Evolutionary conservation across 345 rosid species (phyloP).

Genomic region (Nephelium lappaceum): DNA sequence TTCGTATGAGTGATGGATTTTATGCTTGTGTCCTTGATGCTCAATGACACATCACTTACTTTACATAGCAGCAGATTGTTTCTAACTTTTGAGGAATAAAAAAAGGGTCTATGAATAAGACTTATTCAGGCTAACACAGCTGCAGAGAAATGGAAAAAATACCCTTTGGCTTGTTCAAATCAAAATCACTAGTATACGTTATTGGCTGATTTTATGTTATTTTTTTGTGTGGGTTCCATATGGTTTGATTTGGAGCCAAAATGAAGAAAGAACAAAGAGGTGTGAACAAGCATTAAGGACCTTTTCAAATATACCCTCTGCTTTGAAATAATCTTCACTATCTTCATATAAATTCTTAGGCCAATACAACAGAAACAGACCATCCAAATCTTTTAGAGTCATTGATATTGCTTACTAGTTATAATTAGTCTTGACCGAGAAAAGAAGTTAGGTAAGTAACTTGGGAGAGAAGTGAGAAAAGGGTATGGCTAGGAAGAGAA

Average conservation of each 20-base stretch:
- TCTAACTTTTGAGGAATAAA: not conserved
- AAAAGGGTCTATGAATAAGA: not conserved
- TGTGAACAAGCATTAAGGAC: conserved; percentile 37
- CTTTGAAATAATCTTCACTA: conserved; percentile 37
- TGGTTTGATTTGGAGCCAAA: conserved; percentile 27
- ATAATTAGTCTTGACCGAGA: not conserved
- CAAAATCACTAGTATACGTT: not conserved
- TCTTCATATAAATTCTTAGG: conserved; percentile 27
- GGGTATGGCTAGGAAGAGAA: conserved; percentile 58
- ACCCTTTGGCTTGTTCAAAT: conserved; percentile 35
- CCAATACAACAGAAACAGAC: conserved; percentile 15
- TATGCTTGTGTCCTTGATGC: conserved; percentile 12
- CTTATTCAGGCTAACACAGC: conserved; percentile 9
- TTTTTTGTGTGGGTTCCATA: conserved; percentile 17
- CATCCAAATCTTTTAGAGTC: not conserved
- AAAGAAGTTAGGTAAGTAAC: not conserved
- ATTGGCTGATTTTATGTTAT: not conserved
- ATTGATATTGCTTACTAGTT: not conserved
- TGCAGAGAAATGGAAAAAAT: not conserved
- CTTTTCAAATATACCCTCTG: conserved; percentile 28
- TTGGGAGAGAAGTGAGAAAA: not conserved
- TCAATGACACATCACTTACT: not conserved
- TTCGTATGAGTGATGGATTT: conserved; percentile 32
- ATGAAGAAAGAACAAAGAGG: conserved; percentile 32
- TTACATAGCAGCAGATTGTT: not conserved